Base-by-base conservation (phyloP, 2,329 filamentous ascomycete species). In the Didymella keratinophila region DNA sequence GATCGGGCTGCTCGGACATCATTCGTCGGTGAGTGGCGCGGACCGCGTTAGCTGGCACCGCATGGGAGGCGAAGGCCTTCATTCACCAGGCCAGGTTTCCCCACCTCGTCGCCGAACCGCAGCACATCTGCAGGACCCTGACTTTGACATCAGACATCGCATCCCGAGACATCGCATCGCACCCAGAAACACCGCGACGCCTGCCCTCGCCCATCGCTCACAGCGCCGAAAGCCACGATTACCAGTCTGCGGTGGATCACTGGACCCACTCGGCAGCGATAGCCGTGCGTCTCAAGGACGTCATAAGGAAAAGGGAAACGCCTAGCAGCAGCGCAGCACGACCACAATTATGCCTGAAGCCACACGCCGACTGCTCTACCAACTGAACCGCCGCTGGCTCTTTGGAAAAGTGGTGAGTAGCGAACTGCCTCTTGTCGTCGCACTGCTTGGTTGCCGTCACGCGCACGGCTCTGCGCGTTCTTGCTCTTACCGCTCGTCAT, bases 311-410 rank as follows among this genome's bases (percentile, higher is more conserved):
- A 56, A 66, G 65, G 36, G 61, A 53, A 61, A 55, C 59, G 50
- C 56, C 46, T 60, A 49, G 65, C 58, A 58, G 58, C 66, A 62
- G 63, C 60, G 34, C 56, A 54, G 52, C 49, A 47, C 62, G 61
- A 60, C 65, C 62, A 68, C 58, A 61, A 76, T 70, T 27, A 76
- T 78, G 66, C 74, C 77, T 60, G 69, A 65, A 61, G 74, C 74
- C 61, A 80, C 83, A 62, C 84, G 87, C 71, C 86, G 87, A 67
- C 78, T 91, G 70, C 77, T 86, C 71, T 85, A 89, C 74, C 79
- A 86, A 70, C 81, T 90, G 71, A 92, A 90, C 72, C 87, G 82
- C 76, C 88, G 88, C 77, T 92, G 87, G 77, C 87, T 93, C 65
- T 91, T 87, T 76, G 89, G 89, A 64, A 86, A 85, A 75, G 81